A percentile compares a stretch with the other conserved stretches of the same genome.
These are phyloP conservation scores for Cinchona pubescens DNA, from an alignment of 257 asterid species.

Conservation along the genomic window DNA sequence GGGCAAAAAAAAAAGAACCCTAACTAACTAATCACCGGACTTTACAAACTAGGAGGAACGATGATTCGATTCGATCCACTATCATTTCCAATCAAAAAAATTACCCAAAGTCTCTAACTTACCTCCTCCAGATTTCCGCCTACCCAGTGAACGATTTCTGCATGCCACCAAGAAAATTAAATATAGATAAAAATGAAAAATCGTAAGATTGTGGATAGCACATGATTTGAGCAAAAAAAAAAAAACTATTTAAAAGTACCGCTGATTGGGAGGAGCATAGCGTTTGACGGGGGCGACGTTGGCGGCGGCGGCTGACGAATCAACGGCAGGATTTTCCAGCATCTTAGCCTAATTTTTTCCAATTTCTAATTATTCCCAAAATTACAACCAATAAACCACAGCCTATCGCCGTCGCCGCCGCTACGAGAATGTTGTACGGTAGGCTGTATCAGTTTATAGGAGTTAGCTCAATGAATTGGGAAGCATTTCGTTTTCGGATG, in stretches of 20 bases:
- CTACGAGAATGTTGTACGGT: not conserved
- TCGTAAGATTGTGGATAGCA: not conserved
- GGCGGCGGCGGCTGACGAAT: slow-evolving; percentile 54
- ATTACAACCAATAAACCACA: slow-evolving; percentile 10
- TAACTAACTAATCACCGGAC: not conserved
- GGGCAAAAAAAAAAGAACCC: not conserved
- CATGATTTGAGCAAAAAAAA: too few relatives aligned
- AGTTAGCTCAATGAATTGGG: slow-evolving; percentile 6
- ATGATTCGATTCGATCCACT: not conserved
- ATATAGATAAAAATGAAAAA: slow-evolving; percentile 14
- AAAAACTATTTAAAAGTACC: too few relatives aligned
- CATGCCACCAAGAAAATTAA: slow-evolving; percentile 4
- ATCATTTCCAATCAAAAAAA: not conserved
- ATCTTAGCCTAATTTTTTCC: slow-evolving; percentile 25
- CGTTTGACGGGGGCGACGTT: slow-evolving; percentile 65
- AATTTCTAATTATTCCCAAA: not conserved
- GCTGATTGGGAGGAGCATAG: slow-evolving; percentile 90
- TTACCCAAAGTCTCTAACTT: slow-evolving; percentile 1
- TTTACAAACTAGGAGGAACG: not conserved
- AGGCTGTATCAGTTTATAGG: not conserved
- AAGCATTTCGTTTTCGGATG: slow-evolving; percentile 6
- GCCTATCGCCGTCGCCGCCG: slow-evolving; percentile 22
- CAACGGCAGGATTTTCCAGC: slow-evolving; percentile 72
- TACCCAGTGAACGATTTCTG: slow-evolving; percentile 82
- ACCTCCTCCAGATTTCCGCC: slow-evolving; percentile 98